Base-by-base conservation (phyloP, 371 early-diverging fungal species). In the Rhizopus arrhizus region DNA sequence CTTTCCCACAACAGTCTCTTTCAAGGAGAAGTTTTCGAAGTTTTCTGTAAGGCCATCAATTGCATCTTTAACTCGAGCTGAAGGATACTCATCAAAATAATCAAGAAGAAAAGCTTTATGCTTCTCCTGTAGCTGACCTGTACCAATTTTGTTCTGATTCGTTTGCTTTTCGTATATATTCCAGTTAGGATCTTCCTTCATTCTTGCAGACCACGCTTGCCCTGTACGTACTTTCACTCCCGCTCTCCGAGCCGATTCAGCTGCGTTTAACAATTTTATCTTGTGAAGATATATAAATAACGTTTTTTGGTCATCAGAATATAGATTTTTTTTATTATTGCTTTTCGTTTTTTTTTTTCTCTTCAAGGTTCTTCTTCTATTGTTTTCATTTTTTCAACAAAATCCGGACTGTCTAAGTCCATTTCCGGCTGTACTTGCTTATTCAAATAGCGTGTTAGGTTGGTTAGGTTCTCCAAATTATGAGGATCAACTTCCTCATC, bases 401-500 rank as follows among this genome's bases (percentile, higher is more conserved):
- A 40, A 12, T 40, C 40, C 12, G 40, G 40, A 12, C 40, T 40
- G 40, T 40, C 40, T 40, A 40, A 12, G 40, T 1, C 40, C 12
- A 40, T 40, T 40, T 40, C 12, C 40, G 40, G 40, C 40, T 40
- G 10, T 12, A 40, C 12, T 40, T 40, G 40, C 40, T 12, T 40
- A 40, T 40, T 40, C 12, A 40, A 40, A 40, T 40, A 40, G 40
- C 40, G 10, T 40, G 40, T 12, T 7, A 12, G 12, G 10, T 40
- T 40, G 8, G 40, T 12, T 7, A 12, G 12, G 10, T 40, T 40
- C 40, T 40, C 12, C 40, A 40, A 40, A 52, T 56, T 41, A 15
- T 13, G 53, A 63, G 57, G 53, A 46, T 43, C 47, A 16, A 36
- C 31, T 29, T 62, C 53, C 52, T 56, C 53, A 42, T 62, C 53